Evolutionary conservation across 1,284 basidiomycete genomes (phyloP), one percentile per base, ranked within the genome.

Genomic region (Trichosporon inkin): DNA sequence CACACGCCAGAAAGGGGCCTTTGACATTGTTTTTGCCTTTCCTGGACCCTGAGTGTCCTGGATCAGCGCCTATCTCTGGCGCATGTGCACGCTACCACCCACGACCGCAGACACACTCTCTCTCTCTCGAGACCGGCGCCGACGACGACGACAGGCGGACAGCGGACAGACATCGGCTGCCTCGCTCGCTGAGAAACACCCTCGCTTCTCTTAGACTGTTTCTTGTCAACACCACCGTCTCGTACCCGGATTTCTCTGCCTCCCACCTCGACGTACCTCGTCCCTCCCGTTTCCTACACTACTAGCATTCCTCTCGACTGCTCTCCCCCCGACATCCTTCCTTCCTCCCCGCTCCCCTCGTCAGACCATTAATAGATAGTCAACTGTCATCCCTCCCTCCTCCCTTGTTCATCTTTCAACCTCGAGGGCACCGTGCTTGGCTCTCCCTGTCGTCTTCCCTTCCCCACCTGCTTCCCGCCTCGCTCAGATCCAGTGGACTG

Each of bases 1-100:
- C 28, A 32, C 28, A 32, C 5, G 28, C 28, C 44, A 49, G 28
- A 49, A 49, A 49, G 22, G 44, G 44, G 44, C 28, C 44, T 49
- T 49, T 49, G 44, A 24, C 28, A 24, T 49, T 49, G 44, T 49
- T 49, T 49, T 49, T 49, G 28, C 44, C 44, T 49, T 49, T 49
- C 28, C 40, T 16, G 44, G 44, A 28, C 44, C 44, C 44, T 49
- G 44, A 49, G 44, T 28, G 13, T 49, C 44, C 44, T 49, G 44
- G 41, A 49, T 49, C 44, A 49, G 24, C 44, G 44, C n/a, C 5
- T 32, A 22, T 32, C 24, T 28, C 44, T 49, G 44, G 44, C 16
- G 44, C 44, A 49, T 49, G 44, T 49, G 44, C 44, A 49, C 44
- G 28, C 44, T 24, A 32, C 24, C 44, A 49, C 44, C 44, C 6